Evolutionary conservation across 768 basidiomycete species (phyloP).

Genomic region (Mycena olivaceomarginata): DNA sequence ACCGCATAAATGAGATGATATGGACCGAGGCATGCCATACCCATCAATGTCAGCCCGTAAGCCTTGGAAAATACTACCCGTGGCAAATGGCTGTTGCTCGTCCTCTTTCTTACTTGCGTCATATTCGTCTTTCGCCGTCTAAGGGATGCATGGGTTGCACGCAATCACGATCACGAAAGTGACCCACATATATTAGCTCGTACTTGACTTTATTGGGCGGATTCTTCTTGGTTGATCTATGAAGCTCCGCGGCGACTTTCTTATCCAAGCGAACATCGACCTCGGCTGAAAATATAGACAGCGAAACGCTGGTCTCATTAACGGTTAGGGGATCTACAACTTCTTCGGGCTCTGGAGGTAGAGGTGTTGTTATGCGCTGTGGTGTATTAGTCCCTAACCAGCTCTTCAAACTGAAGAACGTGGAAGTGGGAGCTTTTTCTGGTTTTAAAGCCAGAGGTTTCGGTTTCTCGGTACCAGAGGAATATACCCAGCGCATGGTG

Average conservation of each 20-base stretch:
- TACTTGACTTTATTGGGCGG: slow-evolving; percentile 86
- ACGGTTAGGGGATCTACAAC: slow-evolving; percentile 61
- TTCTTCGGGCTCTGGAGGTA: slow-evolving; percentile 57
- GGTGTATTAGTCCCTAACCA: slow-evolving; percentile 65
- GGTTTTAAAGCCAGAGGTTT: slow-evolving; percentile 55
- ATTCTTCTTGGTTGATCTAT: slow-evolving; percentile 96
- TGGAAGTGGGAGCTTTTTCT: slow-evolving; percentile 54
- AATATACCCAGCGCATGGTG: slow-evolving; percentile 88
- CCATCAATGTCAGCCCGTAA: slow-evolving; percentile 91
- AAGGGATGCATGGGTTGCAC: slow-evolving; percentile 19
- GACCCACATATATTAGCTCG: slow-evolving; percentile 88
- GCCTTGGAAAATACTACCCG: slow-evolving; percentile 91
- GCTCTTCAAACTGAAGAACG: slow-evolving; percentile 66
- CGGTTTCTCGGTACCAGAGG: slow-evolving; percentile 77
- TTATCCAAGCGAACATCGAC: slow-evolving; percentile 79
- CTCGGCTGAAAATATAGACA: slow-evolving; percentile 81
- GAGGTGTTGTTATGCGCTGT: slow-evolving; percentile 58
- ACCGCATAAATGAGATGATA: slow-evolving; percentile 19
- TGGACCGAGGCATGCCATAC: slow-evolving; percentile 58
- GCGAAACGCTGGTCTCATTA: slow-evolving; percentile 72
- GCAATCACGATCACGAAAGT: slow-evolving; percentile 3
- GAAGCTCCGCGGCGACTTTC: slow-evolving; percentile 83
- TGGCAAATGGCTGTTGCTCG: slow-evolving; percentile 71
- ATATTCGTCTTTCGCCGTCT: slow-evolving; percentile 91
- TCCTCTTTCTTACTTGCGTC: slow-evolving; percentile 85